Conservation (phyloP, 345 rosid species). For the Litchi chinensis region DNA sequence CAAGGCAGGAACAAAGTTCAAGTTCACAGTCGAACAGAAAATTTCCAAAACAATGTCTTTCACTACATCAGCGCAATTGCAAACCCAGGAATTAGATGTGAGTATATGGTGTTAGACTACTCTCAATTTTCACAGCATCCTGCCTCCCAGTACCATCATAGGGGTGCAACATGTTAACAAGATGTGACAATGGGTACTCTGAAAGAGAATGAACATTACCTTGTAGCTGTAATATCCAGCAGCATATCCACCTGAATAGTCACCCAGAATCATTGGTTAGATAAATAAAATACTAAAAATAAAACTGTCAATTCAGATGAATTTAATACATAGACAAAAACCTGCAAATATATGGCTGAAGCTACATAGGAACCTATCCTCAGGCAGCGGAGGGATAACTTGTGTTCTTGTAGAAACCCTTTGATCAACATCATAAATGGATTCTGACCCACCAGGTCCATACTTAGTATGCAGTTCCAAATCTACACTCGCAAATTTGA, state of each 20-base stretch:
- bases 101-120: neutral
- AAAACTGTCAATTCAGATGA: slow-evolving; percentile 7
- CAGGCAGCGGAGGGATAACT: slow-evolving; percentile 78
- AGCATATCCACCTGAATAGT: slow-evolving; percentile 75
- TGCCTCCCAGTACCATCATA: neutral
- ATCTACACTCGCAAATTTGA: slow-evolving; percentile 69
- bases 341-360: slow-evolving; percentile 93
- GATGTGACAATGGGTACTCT: neutral
- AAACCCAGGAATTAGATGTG: neutral
- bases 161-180: neutral
- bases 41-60: neutral
- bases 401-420: slow-evolving; percentile 67
- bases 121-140: neutral
- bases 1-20: slow-evolving; percentile 11
- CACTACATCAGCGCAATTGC: neutral
- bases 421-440: slow-evolving; percentile 72
- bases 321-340: slow-evolving; percentile 27
- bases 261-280: slow-evolving; percentile 16
- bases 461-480: slow-evolving; percentile 80
- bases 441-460: slow-evolving; percentile 69
- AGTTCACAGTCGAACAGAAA: neutral
- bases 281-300: slow-evolving; percentile 5
- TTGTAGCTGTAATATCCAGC: slow-evolving; percentile 98
- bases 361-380: slow-evolving; percentile 80
- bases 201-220: slow-evolving; percentile 43